Evolutionary conservation across 208 protist genomes (phyloP), one percentile per base, ranked within the genome.

Genomic region (Crithidia brevicula): DNA sequence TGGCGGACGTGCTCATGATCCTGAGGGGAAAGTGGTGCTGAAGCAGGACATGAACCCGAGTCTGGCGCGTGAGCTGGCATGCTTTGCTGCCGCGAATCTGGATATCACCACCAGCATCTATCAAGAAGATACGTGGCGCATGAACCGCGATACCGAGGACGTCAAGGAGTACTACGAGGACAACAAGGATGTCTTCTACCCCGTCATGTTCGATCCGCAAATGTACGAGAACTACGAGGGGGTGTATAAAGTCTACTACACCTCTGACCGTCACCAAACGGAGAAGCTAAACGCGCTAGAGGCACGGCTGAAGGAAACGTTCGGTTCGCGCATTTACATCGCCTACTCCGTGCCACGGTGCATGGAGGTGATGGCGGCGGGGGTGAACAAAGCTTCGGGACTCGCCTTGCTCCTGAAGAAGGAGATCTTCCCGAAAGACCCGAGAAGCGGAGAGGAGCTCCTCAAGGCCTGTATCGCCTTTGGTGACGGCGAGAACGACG

Each of bases 401-500:
- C 51, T 78, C 13, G 25, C 50, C 16, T 8, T 51, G 40, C 45
- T 77, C 27, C 64, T 81, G 34, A 71, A 77, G 40, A 18, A 73
- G 16, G 46, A 40, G 22, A 56, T 82, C 30, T 74, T 67, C 45
- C 57, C 69, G 6, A 43, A 58, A 23, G 46, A 74, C 30, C 34
- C 56, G 8, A 52, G 60, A 6, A 58, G 40, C 15, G 47, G 40
- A 3, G 46, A 59, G 23, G 46, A 71, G 64, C 64, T 82, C 18
- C 52, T 79, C 58, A 61, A 78, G 47, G 52, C 71, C 28, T 79
- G 67, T 60, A 82, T 89, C 13, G 58, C 67, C 33, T 86, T 89
- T 65, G 77, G 83, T 33, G 83, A 89, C 43, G 79, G 72, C 20
- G 53, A 72, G 31, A 86, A 89, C 56, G 83, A 86, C 31, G 52